Conservation (phyloP, 805 yeast species). For the Priceomyces carsonii region DNA sequence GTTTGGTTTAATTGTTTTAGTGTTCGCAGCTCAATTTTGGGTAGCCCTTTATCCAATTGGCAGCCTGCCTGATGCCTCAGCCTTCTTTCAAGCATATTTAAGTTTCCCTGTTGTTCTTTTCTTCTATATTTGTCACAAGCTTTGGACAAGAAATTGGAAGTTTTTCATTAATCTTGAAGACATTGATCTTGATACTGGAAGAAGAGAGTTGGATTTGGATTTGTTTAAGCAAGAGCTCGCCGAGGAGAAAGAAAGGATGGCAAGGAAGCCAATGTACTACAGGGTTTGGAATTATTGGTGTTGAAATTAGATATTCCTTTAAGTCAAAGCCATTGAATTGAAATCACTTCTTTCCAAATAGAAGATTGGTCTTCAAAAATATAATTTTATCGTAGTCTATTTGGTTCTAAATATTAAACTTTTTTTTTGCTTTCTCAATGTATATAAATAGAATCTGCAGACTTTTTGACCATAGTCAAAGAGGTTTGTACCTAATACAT, state of each 20-base stretch:
- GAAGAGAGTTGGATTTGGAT: conserved; percentile 39
- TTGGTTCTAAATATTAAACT: no score
- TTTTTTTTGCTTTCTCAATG: no score
- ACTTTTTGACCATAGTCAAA: no score
- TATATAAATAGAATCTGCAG: no score
- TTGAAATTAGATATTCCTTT: no score
- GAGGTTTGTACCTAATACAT: no score
- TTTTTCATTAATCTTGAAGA: conserved; percentile 32
- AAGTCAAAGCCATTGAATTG: no score
- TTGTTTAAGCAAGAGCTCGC: conserved; percentile 41
- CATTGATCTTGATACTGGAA: conserved; percentile 46
- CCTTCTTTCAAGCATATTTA: conserved; percentile 54
- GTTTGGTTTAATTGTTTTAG: conserved; percentile 27
- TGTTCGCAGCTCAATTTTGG: conserved; percentile 40
- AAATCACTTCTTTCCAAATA: no score
- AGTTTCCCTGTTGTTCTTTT: conserved; percentile 48
- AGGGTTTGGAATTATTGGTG: conserved; percentile 34
- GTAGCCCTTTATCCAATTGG: conserved; percentile 41
- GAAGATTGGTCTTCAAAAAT: no score
- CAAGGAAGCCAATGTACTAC: conserved; percentile 24
- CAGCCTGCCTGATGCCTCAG: conserved; percentile 25
- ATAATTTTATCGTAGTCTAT: no score
- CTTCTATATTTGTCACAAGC: conserved; percentile 46
- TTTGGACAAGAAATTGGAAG: conserved; percentile 30
- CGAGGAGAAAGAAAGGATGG: conserved; percentile 31